Percentiles rank a stretch among this genome's conserved stretches.
phyloP scores from a whole-genome alignment of 2,329 filamentous ascomycete genomes.

The Zalaria sp. region DNA sequence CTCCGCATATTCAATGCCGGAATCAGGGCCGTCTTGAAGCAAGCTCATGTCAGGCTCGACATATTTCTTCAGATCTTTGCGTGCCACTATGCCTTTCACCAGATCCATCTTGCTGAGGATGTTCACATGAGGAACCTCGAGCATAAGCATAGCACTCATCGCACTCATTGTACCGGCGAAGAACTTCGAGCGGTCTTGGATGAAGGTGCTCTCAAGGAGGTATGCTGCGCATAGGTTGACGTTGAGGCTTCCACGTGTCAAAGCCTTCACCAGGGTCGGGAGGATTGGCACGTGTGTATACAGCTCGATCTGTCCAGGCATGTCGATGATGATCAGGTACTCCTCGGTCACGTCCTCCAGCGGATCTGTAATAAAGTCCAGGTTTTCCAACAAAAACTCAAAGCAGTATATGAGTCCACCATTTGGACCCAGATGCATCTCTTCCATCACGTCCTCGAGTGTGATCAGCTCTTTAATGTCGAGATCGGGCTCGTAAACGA shows the following conservation, averaged over 20 bases:
- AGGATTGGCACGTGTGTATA: constrained; percentile 95
- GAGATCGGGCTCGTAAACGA: constrained; percentile 81
- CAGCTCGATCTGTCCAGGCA: constrained; percentile 96
- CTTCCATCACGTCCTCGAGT: constrained; percentile 92
- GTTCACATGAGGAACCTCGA: constrained; percentile 93
- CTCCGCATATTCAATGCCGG: constrained; percentile 27
- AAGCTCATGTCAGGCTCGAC: constrained; percentile 72
- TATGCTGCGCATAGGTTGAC: constrained; percentile 89
- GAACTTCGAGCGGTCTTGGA: constrained; percentile 92
- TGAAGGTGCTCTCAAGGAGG: constrained; percentile 87
- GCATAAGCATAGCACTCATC: constrained; percentile 98
- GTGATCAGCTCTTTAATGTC: constrained; percentile 93
- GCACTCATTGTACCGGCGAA: constrained; percentile 90
- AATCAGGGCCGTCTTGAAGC: constrained; percentile 63
- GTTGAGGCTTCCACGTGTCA: constrained; percentile 71
- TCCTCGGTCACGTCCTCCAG: constrained; percentile 82
- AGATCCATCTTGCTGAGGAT: constrained; percentile 97
- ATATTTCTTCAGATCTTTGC: constrained; percentile 80
- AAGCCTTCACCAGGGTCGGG: constrained; percentile 66
- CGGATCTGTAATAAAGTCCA: constrained; percentile 78
- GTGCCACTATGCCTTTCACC: constrained; percentile 75
- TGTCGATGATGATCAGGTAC: constrained; percentile 94
- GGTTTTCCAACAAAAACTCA: constrained; percentile 86
- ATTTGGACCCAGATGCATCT: constrained; percentile 80
- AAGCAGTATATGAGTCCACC: constrained; percentile 93